Conservation (phyloP, 2,329 filamentous ascomycete species). For the Lachnellula occidentalis region DNA sequence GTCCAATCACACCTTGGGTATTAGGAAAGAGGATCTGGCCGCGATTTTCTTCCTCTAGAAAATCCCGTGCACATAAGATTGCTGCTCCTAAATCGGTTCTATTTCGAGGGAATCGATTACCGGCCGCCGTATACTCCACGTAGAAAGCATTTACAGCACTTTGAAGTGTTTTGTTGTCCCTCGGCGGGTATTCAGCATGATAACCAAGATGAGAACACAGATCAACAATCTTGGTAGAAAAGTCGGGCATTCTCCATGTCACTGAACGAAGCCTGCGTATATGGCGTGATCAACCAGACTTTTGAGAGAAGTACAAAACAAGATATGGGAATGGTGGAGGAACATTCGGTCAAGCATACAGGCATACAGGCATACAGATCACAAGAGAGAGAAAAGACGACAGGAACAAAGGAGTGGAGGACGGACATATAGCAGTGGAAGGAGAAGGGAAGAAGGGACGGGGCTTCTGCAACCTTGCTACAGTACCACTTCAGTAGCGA, state of each 20-base stretch:
- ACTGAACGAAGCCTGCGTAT: neutral
- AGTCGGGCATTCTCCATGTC: neutral
- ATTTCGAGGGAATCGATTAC: neutral
- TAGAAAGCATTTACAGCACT: neutral
- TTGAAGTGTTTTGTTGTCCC: neutral
- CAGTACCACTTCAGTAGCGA: too few species aligned
- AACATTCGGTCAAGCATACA: neutral
- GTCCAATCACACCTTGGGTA: neutral
- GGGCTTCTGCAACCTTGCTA: too few species aligned
- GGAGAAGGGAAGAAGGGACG: too few species aligned
- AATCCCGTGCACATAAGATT: neutral
- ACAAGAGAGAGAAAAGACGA: too few species aligned
- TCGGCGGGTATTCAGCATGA: neutral
- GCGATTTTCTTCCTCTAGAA: neutral
- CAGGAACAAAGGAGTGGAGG: too few species aligned
- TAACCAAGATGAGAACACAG: constrained; percentile 1
- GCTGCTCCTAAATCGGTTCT: neutral
- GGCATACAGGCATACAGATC: too few species aligned
- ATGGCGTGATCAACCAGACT: neutral
- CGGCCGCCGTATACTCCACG: neutral
- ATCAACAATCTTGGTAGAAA: neutral
- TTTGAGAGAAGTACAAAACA: neutral
- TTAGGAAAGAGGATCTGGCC: neutral
- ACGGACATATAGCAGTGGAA: too few species aligned
- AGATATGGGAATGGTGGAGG: neutral